Conservation (phyloP, 163 green algal genomes). For the Dunaliella salina region DNA sequence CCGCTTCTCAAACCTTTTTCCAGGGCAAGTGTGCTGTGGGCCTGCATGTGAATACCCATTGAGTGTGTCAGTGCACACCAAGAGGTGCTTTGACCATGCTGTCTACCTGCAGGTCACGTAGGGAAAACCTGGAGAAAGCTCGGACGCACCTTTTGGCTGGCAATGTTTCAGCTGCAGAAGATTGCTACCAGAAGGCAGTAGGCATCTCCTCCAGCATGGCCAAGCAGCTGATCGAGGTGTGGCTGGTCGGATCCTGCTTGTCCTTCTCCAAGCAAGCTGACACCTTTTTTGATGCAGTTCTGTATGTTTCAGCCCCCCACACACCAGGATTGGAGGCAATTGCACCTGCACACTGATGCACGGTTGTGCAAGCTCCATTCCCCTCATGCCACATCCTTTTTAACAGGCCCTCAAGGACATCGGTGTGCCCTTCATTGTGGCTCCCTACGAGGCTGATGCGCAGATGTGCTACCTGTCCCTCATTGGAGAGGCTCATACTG, state of each 20-base stretch:
- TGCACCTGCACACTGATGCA: background rate
- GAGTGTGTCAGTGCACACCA: background rate
- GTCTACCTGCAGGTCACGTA: conserved; percentile 40
- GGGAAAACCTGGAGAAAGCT: conserved; percentile 69
- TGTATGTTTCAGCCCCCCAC: background rate
- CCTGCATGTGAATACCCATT: too few relatives aligned
- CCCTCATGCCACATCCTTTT: background rate
- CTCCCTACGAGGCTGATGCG: conserved; percentile 95
- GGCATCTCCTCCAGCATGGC: conserved; percentile 83
- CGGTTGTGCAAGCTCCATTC: background rate
- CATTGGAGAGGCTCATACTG: conserved; percentile 60
- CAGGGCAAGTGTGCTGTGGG: too few relatives aligned
- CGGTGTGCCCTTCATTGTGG: conserved; percentile 82
- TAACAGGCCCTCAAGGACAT: conserved; percentile 54
- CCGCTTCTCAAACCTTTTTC: too few relatives aligned
- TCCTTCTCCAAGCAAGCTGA: too few relatives aligned
- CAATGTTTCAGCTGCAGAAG: conserved; percentile 73
- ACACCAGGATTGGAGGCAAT: background rate
- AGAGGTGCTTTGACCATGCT: background rate
- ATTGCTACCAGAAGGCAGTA: conserved; percentile 87
- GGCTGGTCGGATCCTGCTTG: too few relatives aligned
- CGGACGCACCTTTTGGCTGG: conserved; percentile 58
- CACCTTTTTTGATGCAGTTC: too few relatives aligned
- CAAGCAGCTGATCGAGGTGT: conserved; percentile 68
- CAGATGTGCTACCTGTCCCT: conserved; percentile 89